Evolutionary conservation across 2,329 filamentous ascomycete species (phyloP).

Genomic region (Ophiostoma pallidulum): DNA sequence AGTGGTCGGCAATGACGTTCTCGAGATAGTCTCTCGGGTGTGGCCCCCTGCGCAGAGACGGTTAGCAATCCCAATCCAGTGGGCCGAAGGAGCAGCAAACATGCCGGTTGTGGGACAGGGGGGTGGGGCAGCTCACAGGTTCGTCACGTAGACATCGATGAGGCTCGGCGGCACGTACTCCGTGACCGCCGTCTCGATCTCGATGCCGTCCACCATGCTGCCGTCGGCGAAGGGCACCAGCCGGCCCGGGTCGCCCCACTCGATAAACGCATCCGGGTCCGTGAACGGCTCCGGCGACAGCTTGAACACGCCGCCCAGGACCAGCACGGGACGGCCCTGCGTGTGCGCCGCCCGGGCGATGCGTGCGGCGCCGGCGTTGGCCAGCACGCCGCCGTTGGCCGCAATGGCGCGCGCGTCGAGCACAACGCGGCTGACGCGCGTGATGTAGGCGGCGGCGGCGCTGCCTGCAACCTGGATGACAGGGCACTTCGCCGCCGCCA

Average conservation of each 20-base stretch:
- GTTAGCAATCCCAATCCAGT: not conserved
- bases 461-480: slow-evolving; percentile 79
- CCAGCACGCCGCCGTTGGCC: slow-evolving; percentile 77
- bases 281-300: slow-evolving; percentile 84
- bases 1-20: slow-evolving; percentile 22
- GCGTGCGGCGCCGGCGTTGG: slow-evolving; percentile 71
- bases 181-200: slow-evolving; percentile 68
- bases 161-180: slow-evolving; percentile 73
- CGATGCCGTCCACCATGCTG: slow-evolving; percentile 62
- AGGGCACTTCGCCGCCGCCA: slow-evolving; percentile 67
- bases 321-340: slow-evolving; percentile 75
- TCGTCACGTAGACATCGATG: slow-evolving; percentile 77
- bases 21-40: slow-evolving; percentile 24
- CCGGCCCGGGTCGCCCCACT: slow-evolving; percentile 73
- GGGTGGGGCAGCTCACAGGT: slow-evolving; percentile 37
- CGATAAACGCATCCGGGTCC: slow-evolving; percentile 70
- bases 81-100: too few species aligned
- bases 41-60: slow-evolving; percentile 21
- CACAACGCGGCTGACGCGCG: slow-evolving; percentile 89
- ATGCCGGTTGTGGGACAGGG: slow-evolving; percentile 34
- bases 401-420: slow-evolving; percentile 80
- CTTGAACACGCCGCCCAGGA: slow-evolving; percentile 87
- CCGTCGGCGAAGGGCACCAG: slow-evolving; percentile 73
- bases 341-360: slow-evolving; percentile 79
- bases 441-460: slow-evolving; percentile 88